These are phyloP conservation scores for Pneumocystis sp. DNA, from an alignment of 1,139 yeast genomes.

Conservation along the genomic window DNA sequence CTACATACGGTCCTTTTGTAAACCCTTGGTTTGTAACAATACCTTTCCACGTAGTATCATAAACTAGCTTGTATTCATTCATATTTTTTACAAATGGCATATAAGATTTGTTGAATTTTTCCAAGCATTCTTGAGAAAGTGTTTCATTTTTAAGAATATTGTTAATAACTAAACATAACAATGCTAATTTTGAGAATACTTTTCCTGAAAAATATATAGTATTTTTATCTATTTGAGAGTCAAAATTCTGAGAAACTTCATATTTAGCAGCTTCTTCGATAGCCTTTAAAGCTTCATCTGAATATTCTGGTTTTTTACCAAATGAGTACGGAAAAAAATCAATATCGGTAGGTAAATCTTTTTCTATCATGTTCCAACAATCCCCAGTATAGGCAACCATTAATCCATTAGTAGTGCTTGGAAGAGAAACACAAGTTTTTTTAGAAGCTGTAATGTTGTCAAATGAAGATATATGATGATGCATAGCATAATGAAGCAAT, in stretches of 20 bases:
- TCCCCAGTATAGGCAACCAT: constrained; percentile 48
- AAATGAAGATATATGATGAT: constrained; percentile 52
- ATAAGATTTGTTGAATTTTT: constrained; percentile 40
- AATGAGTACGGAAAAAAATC: constrained; percentile 35
- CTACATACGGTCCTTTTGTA: constrained; percentile 35
- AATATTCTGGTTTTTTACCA: constrained; percentile 29
- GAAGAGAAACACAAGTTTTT: constrained; percentile 25
- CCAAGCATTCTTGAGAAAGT: constrained; percentile 35
- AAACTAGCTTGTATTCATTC: constrained; percentile 46
- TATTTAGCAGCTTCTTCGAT: constrained; percentile 41
- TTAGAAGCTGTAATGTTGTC: constrained; percentile 18
- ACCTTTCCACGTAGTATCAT: constrained; percentile 55
- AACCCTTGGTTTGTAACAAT: constrained; percentile 43
- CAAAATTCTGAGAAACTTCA: constrained; percentile 46
- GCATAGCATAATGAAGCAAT: constrained; percentile 47
- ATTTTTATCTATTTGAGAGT: constrained; percentile 33
- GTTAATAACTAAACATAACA: constrained; percentile 46
- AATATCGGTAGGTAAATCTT: constrained; percentile 38
- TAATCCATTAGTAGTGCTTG: constrained; percentile 51
- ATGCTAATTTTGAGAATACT: constrained; percentile 60
- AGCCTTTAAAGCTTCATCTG: constrained; percentile 32
- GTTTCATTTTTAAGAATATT: constrained; percentile 43
- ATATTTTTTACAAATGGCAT: constrained; percentile 34
- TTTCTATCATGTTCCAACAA: constrained; percentile 36
- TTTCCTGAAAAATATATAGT: constrained; percentile 57